Percentiles rank a stretch among this genome's conserved stretches.
Conservation (phyloP, 352 stramenopile genomes). For the Peronospora belbahrii region DNA sequence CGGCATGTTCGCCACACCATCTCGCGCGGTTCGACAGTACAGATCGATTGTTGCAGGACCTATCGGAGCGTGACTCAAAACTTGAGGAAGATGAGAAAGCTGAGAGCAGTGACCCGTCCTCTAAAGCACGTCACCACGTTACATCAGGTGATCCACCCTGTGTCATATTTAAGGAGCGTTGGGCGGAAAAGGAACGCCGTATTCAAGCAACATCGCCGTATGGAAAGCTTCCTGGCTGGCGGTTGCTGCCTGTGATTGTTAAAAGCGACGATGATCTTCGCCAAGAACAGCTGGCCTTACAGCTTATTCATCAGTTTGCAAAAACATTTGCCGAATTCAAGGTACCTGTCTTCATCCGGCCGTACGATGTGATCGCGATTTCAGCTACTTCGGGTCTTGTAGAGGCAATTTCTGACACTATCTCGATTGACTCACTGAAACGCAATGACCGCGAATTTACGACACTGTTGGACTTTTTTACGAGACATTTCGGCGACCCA, state of each 20-base stretch:
- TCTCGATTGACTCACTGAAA: constrained; percentile 97
- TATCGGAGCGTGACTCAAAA: constrained; percentile 69
- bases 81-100: constrained; percentile 48
- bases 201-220: constrained; percentile 84
- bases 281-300: constrained; percentile 96
- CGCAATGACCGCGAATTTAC: constrained; percentile 91
- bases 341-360: constrained; percentile 90
- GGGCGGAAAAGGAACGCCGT: constrained; percentile 90
- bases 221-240: constrained; percentile 79
- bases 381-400: constrained; percentile 91
- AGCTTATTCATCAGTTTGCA: constrained; percentile 93
- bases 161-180: constrained; percentile 93
- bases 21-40: constrained; percentile 70
- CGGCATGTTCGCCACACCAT: constrained; percentile 43
- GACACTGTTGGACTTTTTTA: constrained; percentile 91
- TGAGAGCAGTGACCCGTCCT: constrained; percentile 17
- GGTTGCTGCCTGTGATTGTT: constrained; percentile 92
- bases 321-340: constrained; percentile 92
- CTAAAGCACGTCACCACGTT: constrained; percentile 11
- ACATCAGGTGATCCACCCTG: constrained; percentile 32
- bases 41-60: constrained; percentile 56
- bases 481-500: constrained; percentile 85
- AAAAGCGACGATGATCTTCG: constrained; percentile 98
- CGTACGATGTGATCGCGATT: constrained; percentile 96
- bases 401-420: constrained; percentile 94